A percentile compares a stretch with the other conserved stretches of the same genome.
Conservation (phyloP, 2,329 filamentous ascomycete species). For the Ophiostoma sp. region DNA sequence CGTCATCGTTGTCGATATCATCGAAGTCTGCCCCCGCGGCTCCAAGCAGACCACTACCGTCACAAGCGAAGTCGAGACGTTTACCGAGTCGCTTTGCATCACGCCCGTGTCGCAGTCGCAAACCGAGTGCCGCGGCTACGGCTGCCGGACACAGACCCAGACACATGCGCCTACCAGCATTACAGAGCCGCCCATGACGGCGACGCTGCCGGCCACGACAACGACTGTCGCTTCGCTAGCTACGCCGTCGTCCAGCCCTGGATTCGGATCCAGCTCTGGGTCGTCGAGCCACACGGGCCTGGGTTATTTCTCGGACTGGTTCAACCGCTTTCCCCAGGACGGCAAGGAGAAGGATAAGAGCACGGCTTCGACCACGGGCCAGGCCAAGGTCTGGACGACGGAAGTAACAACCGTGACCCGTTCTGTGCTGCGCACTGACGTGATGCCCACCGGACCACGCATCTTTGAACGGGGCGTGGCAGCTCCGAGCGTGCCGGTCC, state of each 20-base stretch:
- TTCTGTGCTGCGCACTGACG: not conserved
- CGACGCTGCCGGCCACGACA: not conserved
- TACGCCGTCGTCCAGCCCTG: not conserved
- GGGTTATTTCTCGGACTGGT: not conserved
- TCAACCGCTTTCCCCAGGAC: constrained; percentile 1
- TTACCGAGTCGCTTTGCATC: constrained; percentile 21
- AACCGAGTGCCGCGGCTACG: constrained; percentile 20
- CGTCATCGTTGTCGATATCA: constrained; percentile 23
- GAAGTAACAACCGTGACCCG: constrained; percentile 7
- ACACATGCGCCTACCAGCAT: not conserved
- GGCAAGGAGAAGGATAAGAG: not conserved
- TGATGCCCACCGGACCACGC: constrained; percentile 6
- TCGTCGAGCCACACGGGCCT: not conserved
- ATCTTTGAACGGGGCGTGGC: not conserved
- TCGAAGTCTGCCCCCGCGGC: constrained; percentile 22
- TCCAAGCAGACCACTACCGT: constrained; percentile 10
- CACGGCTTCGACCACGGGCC: not conserved
- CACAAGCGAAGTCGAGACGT: constrained; percentile 19
- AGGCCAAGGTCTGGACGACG: not conserved
- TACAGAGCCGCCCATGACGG: not conserved
- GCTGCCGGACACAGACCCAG: constrained; percentile 13
- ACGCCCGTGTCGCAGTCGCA: not conserved
- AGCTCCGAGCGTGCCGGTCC: not conserved
- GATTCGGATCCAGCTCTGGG: not conserved
- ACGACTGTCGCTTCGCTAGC: not conserved